These are phyloP conservation scores for Grigorovia humatica DNA, from an alignment of 805 yeast genomes.

Conservation along the genomic window DNA sequence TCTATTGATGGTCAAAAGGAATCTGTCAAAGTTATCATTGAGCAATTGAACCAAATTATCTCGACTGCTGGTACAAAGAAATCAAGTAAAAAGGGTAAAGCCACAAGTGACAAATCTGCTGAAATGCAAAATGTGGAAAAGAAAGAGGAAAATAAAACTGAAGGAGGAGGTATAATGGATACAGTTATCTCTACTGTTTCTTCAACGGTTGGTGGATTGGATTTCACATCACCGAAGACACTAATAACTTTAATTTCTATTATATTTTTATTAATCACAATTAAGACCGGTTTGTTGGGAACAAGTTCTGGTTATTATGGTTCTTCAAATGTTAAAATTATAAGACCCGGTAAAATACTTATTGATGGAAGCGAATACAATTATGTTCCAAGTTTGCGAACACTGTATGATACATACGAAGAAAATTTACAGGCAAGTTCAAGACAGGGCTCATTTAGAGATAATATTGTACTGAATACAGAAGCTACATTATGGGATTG, in stretches of 20 bases:
- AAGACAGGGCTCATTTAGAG: conserved; percentile 7
- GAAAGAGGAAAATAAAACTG: neutral
- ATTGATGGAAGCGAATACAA: conserved; percentile 31
- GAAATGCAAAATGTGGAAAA: neutral
- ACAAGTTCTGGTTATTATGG: neutral
- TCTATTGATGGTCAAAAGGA: conserved; percentile 66
- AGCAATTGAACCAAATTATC: conserved; percentile 30
- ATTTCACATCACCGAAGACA: conserved; percentile 12
- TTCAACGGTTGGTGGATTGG: conserved; percentile 7
- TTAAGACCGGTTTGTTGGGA: neutral
- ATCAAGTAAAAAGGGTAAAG: conserved; percentile 8
- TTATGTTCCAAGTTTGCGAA: conserved; percentile 33
- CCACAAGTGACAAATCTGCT: conserved; percentile 3
- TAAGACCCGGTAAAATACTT: conserved; percentile 19
- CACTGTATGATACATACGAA: conserved; percentile 25
- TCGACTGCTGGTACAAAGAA: conserved; percentile 13
- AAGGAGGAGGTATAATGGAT: neutral
- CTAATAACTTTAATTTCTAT: conserved; percentile 8
- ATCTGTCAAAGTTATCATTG: conserved; percentile 37
- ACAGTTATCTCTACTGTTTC: neutral
- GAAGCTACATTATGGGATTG: conserved; percentile 66
- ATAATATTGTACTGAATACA: conserved; percentile 31
- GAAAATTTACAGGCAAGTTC: conserved; percentile 9
- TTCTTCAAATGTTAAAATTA: conserved; percentile 6
- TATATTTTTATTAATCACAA: neutral